These are phyloP conservation scores for Pilasporangium apinafurcum DNA, from an alignment of 352 stramenopile genomes.

Conservation along the genomic window DNA sequence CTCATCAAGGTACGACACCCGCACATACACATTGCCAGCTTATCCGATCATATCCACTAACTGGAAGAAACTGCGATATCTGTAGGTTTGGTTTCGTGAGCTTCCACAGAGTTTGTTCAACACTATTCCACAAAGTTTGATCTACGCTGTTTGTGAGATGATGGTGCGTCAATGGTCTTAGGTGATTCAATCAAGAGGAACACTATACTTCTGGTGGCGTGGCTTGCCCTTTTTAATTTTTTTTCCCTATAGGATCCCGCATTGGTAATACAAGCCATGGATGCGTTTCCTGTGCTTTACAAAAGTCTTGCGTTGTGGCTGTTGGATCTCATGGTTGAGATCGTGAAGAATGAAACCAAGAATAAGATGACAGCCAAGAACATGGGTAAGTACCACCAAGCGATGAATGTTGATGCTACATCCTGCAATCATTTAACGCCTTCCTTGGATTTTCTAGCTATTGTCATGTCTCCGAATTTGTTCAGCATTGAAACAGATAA, in stretches of 20 bases:
- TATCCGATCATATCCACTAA: background rate
- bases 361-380: constrained; percentile 84
- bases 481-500: constrained; percentile 63
- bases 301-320: constrained; percentile 59
- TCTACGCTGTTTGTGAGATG: constrained; percentile 41
- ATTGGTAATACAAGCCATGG: constrained; percentile 22
- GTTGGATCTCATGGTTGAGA: constrained; percentile 61
- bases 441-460: constrained; percentile 23
- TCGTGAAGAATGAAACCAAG: constrained; percentile 38
- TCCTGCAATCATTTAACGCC: background rate
- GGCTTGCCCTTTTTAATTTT: background rate
- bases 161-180: constrained; percentile 17
- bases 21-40: too few relatives aligned
- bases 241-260: constrained; percentile 20
- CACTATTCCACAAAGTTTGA: constrained; percentile 47
- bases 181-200: background rate
- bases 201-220: background rate
- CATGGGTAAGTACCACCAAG: constrained; percentile 48
- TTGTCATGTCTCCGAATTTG: constrained; percentile 78
- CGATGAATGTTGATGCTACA: too few relatives aligned
- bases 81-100: constrained; percentile 77
- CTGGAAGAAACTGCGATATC: background rate
- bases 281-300: constrained; percentile 27
- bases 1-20: constrained; percentile 62
- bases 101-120: constrained; percentile 68